These are phyloP conservation scores for Favolaschia claudopus DNA, from an alignment of 768 basidiomycete genomes.

Conservation along the genomic window DNA sequence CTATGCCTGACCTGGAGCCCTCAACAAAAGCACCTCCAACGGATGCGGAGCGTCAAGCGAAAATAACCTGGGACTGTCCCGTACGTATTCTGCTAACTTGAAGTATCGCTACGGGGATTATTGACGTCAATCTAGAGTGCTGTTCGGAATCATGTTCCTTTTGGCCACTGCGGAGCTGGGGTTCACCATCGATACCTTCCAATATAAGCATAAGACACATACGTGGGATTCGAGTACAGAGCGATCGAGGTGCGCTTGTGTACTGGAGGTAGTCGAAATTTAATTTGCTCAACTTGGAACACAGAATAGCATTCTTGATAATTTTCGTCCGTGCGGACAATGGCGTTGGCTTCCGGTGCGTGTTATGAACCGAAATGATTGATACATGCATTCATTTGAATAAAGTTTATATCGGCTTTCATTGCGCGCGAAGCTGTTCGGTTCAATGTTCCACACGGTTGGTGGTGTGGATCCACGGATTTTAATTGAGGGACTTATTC, in stretches of 20 bases:
- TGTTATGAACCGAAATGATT: too few relatives aligned
- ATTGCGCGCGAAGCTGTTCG: constrained; percentile 6
- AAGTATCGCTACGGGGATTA: too few relatives aligned
- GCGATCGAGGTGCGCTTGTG: background rate
- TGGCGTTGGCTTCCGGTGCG: constrained; percentile 8
- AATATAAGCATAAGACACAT: constrained; percentile 16
- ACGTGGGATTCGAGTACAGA: constrained; percentile 10
- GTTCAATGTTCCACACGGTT: constrained; percentile 7
- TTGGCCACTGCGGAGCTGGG: constrained; percentile 6
- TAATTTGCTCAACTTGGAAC: background rate
- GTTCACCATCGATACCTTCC: constrained; percentile 10
- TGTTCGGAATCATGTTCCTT: constrained; percentile 15
- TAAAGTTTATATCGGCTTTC: constrained; percentile 14
- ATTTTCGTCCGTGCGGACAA: constrained; percentile 16
- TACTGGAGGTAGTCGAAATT: too few relatives aligned
- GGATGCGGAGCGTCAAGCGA: constrained; percentile 1
- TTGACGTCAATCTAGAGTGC: background rate
- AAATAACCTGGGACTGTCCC: constrained; percentile 13
- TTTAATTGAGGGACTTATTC: too few relatives aligned
- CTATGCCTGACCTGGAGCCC: too few relatives aligned
- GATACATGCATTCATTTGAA: too few relatives aligned
- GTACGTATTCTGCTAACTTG: background rate
- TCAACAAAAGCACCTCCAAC: constrained; percentile 8
- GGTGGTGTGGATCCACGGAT: background rate
- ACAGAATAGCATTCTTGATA: constrained; percentile 11